Evolutionary conservation across 164 flowering plant genomes (phyloP), one percentile per base, ranked within the genome.

Genomic region (Chloranthus sessilifolius): DNA sequence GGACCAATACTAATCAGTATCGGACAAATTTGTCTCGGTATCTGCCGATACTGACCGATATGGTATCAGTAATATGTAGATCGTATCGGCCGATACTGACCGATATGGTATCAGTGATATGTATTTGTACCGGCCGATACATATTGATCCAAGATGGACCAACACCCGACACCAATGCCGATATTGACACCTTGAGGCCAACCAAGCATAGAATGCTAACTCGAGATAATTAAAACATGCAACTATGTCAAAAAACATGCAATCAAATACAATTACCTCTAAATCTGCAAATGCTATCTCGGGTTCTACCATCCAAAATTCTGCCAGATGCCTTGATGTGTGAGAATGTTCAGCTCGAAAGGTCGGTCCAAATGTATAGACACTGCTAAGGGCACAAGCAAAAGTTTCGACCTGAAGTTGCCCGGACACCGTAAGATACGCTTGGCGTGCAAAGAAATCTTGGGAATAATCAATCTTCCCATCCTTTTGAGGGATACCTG

Each of bases 301-400:
- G 45, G 98, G 96, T 56, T 91, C 98, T 41, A 91, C 83, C 98
- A 88, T 91, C 98, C 98, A 91, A 56, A 88, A 91, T 52, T 88
- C 98, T 22, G 98, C 98, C 63, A 88, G 69, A 76, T 91, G 98
- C 72, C 98, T 85, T 34, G 98, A 76, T n/a, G 98, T 91, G 53
- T 91, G 96, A 28, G 98, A 91, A 29, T 88, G 52, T 46, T 91
- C 98, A 29, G 98, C 98, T 50, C 98, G 78, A 40, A 91, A 90
- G 33, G 98, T 91, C 16, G 98, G 98, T 16, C 96, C 98, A 74
- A 91, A 91, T 12, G 95, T 91, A 52, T 91, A 91, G 12, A 91
- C 98, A 65, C 72, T 85, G 42, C 95, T 80, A 37, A 91, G 70
- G 16, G 83, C 81, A 72, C 96, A 88, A 19, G 88, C 96, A 74